Evolutionary conservation across 176 grass and related monocot species (phyloP), one percentile per base, ranked within the genome.

Genomic region (Hordeum marinum): DNA sequence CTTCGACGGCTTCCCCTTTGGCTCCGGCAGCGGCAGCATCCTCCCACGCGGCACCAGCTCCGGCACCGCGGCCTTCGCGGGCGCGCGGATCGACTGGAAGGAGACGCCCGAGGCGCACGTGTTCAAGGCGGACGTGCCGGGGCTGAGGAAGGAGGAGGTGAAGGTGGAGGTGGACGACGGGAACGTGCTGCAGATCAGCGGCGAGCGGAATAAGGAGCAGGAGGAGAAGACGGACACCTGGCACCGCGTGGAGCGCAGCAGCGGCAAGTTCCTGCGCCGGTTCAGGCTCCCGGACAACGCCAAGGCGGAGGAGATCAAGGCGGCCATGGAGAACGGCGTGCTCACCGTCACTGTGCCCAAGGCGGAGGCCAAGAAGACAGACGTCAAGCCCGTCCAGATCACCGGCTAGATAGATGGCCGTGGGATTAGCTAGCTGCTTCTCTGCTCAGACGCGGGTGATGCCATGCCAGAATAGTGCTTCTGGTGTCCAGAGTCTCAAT

Each of bases 141-240:
- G 84, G 48, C 32, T 85, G 1, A 85, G 36, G 64, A 62, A 72
- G 84, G 84, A 79, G 84, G 75, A 85, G 84, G 75, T 85, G 31
- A 85, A 85, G 75, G 75, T 85, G 6, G 84, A 85, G 75, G 75
- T 85, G 8, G 84, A 85, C 54, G 76, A 86, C 7, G 84, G 84
- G 20, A 86, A 86, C 52, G 20, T 86, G 35, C 76, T 86, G 1
- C 84, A 86, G 76, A 80, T 86, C 76, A 86, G 84, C 37, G 84
- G 84, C 76, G 84, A 86, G 76, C 76, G 84, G 37, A 72, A 1
- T 39, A 86, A 46, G 84, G 84, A 86, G 76, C 63, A 80, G 20
- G 84, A 86, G 75, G 75, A 85, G 83, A 85, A 85, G 83, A 71
- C 61, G 1, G 75, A 79, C 83, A 70, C 48, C 11, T 82, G 79